Evolutionary conservation across 2,329 filamentous ascomycete species (phyloP).

Genomic region (Sporothrix globosa): DNA sequence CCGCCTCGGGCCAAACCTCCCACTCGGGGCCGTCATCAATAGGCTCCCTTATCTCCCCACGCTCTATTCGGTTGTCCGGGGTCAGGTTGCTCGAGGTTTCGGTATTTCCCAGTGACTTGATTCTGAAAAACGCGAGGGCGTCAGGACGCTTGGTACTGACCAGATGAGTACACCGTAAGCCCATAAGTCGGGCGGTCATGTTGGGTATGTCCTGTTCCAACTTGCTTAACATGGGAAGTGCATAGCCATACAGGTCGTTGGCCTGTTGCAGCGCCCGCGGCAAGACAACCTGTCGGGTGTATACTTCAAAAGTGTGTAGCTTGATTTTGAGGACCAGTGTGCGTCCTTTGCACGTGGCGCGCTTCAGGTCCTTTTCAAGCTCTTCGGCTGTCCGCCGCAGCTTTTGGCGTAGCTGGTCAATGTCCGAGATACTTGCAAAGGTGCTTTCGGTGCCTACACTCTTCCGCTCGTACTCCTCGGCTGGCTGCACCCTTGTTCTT

Average conservation of each 20-base stretch:
- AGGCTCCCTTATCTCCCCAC: conserved; percentile 39
- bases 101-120: conserved; percentile 45
- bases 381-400: conserved; percentile 81
- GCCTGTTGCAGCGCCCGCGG: conserved; percentile 72
- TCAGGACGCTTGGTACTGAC: conserved; percentile 82
- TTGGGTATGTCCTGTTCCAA: conserved; percentile 80
- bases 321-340: conserved; percentile 93
- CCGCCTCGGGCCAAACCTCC: conserved; percentile 70
- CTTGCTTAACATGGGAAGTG: conserved; percentile 80
- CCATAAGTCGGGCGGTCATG: conserved; percentile 83
- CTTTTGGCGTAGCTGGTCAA: conserved; percentile 71
- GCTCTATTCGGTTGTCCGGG: conserved; percentile 36
- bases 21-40: conserved; percentile 54
- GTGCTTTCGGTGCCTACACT: conserved; percentile 93
- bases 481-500: conserved; percentile 79
- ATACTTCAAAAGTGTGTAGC: conserved; percentile 88
- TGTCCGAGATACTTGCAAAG: conserved; percentile 77
- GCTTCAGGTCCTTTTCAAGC: conserved; percentile 79
- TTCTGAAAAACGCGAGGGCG: conserved; percentile 77
- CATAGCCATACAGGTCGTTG: conserved; percentile 80
- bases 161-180: conserved; percentile 83
- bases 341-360: conserved; percentile 82
- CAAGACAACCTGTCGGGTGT: conserved; percentile 77
- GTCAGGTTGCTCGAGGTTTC: neutral
- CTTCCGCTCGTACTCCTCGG: conserved; percentile 88